Percentiles rank a stretch among this genome's conserved stretches.
Evolutionary conservation across 345 rosid species (phyloP).

Genomic region (Trapa bicornis): DNA sequence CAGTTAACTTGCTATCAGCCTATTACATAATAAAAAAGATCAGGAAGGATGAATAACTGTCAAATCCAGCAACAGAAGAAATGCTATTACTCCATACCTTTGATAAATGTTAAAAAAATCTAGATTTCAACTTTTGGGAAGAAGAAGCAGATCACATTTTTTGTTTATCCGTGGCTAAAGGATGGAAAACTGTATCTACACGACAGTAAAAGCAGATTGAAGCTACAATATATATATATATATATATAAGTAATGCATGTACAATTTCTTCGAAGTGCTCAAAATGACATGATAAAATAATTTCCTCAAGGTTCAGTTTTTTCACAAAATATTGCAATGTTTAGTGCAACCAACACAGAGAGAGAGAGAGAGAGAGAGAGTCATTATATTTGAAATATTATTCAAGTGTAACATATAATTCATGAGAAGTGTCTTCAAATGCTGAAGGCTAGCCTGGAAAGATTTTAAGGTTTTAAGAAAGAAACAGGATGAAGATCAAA

Average conservation of each 20-base stretch:
- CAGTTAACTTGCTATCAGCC: conserved; percentile 44
- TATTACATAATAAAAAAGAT: conserved; percentile 14
- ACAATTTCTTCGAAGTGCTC: not conserved
- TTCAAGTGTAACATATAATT: not conserved
- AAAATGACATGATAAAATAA: not conserved
- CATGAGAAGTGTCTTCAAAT: not conserved
- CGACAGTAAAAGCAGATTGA: not conserved
- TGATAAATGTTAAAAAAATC: not conserved
- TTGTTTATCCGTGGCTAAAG: too few relatives aligned
- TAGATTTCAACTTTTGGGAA: not conserved
- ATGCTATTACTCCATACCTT: not conserved
- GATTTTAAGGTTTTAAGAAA: not conserved
- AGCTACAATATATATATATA: not conserved
- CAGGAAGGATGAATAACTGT: not conserved
- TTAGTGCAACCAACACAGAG: not conserved
- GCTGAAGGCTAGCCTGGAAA: not conserved
- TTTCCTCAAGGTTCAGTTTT: too few relatives aligned
- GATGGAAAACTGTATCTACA: too few relatives aligned
- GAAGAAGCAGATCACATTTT: too few relatives aligned
- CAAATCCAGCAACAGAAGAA: not conserved
- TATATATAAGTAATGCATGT: not conserved
- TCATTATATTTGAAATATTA: not conserved
- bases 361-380: too few relatives aligned
- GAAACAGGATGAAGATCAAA: not conserved
- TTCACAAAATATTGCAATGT: too few relatives aligned